Evolutionary conservation across 139 green algal species (phyloP).

Genomic region (Dunaliella primolecta): DNA sequence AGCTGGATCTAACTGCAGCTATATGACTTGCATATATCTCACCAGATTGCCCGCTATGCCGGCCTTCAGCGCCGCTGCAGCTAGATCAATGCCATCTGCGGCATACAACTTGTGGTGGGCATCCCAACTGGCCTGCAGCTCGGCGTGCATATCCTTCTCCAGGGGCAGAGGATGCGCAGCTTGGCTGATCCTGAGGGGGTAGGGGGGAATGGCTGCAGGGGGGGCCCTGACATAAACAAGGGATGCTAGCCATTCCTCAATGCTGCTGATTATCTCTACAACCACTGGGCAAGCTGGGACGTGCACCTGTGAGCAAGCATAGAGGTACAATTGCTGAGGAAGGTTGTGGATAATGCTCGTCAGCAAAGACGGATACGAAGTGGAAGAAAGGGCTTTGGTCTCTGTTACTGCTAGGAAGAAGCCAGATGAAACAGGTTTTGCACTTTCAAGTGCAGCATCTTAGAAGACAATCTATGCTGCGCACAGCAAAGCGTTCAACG

Average conservation of each 20-base stretch:
- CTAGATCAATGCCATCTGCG: not conserved
- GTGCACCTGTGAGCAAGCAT: not conserved
- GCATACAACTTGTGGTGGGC: constrained; percentile 18
- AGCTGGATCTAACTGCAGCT: too few species aligned
- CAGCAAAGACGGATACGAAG: too few species aligned
- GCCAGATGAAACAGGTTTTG: too few species aligned
- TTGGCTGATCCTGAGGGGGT: not conserved
- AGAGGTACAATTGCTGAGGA: too few species aligned
- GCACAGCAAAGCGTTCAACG: too few species aligned
- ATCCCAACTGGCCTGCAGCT: constrained; percentile 42
- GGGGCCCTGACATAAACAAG: not conserved
- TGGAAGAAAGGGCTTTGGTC: too few species aligned
- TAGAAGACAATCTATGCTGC: too few species aligned
- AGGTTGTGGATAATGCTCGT: too few species aligned
- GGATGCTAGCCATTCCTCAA: constrained; percentile 17
- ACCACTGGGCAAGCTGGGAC: constrained; percentile 23
- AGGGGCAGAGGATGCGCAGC: constrained; percentile 11
- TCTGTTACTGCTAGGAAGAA: too few species aligned
- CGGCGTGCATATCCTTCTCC: constrained; percentile 30
- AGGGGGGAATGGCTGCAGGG: not conserved
- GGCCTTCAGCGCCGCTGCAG: not conserved
- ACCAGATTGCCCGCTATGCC: too few species aligned
- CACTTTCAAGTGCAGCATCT: too few species aligned
- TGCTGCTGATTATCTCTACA: not conserved
- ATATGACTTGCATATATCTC: too few species aligned